Percentiles rank a stretch among this genome's conserved stretches.
Conservation (phyloP, 2,329 filamentous ascomycete species). For the Cercospora sojina region DNA sequence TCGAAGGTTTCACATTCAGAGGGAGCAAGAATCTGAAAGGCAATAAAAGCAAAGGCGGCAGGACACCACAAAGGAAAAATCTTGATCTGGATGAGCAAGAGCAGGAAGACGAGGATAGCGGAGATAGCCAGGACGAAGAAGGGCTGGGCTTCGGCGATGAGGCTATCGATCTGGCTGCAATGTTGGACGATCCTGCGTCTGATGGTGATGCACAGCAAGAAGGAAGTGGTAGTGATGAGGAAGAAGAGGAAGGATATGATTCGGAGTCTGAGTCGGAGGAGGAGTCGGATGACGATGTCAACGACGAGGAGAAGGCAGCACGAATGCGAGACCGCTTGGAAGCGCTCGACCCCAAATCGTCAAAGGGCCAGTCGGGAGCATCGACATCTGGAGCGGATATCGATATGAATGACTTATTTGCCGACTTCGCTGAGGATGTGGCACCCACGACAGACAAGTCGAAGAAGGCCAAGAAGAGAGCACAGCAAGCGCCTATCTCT, state of each 20-base stretch:
- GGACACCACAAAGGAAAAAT: constrained; percentile 38
- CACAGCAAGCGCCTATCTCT: constrained; percentile 53
- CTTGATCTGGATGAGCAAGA: constrained; percentile 53
- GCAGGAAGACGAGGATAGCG: constrained; percentile 45
- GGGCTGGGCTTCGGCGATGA: constrained; percentile 55
- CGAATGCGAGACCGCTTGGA: constrained; percentile 52
- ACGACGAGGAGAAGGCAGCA: constrained; percentile 66
- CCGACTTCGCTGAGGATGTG: constrained; percentile 66
- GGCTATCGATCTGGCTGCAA: constrained; percentile 61
- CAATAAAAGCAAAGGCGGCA: constrained; percentile 47
- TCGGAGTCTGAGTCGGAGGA: constrained; percentile 44
- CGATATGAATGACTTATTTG: constrained; percentile 48
- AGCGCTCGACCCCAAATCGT: constrained; percentile 45
- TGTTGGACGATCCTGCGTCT: constrained; percentile 52
- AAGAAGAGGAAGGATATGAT: constrained; percentile 56
- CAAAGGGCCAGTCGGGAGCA: constrained; percentile 12
- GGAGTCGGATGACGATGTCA: constrained; percentile 43
- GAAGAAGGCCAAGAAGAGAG: constrained; percentile 51
- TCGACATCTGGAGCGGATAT: constrained; percentile 43
- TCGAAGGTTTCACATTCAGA: constrained; percentile 71
- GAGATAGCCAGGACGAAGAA: constrained; percentile 54
- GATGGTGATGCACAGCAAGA: constrained; percentile 48
- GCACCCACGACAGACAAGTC: constrained; percentile 67
- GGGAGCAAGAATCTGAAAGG: constrained; percentile 57
- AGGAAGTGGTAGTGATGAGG: constrained; percentile 37